These are phyloP conservation scores for Stellera chamaejasme DNA, from an alignment of 345 rosid genomes.

Conservation along the genomic window DNA sequence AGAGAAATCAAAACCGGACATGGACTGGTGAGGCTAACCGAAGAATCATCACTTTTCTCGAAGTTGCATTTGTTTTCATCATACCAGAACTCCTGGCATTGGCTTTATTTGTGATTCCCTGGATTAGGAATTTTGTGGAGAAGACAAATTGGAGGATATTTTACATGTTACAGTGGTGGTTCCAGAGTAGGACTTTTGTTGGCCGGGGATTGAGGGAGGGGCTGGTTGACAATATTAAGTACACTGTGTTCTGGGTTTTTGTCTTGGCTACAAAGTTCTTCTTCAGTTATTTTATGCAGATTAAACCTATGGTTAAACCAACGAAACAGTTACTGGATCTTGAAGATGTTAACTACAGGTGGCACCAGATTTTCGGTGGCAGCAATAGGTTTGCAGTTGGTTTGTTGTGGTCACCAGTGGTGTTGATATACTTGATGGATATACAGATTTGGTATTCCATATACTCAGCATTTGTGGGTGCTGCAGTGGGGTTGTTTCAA, in stretches of 20 bases:
- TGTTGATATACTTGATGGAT: constrained; percentile 81
- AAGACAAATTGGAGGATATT: constrained; percentile 78
- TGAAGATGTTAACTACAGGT: constrained; percentile 38
- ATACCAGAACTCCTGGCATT: constrained; percentile 75
- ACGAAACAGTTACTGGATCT: constrained; percentile 43
- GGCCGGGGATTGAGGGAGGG: constrained; percentile 91
- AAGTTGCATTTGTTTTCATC: constrained; percentile 52
- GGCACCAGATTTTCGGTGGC: constrained; percentile 50
- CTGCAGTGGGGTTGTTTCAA: constrained; percentile 70
- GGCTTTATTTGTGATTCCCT: constrained; percentile 71
- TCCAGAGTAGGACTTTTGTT: constrained; percentile 65
- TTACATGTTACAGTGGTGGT: constrained; percentile 70
- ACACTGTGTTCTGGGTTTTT: constrained; percentile 68
- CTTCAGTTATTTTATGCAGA: constrained; percentile 83
- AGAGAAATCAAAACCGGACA: constrained; percentile 36
- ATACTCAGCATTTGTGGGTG: constrained; percentile 84
- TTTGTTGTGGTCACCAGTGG: constrained; percentile 79
- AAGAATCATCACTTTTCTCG: constrained; percentile 51
- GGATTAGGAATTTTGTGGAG: constrained; percentile 90
- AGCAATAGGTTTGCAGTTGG: constrained; percentile 74
- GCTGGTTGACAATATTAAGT: constrained; percentile 66
- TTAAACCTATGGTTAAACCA: constrained; percentile 76
- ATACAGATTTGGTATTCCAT: constrained; percentile 94
- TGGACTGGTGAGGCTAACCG: constrained; percentile 44
- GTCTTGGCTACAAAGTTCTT: constrained; percentile 73